Percentiles rank a stretch among this genome's conserved stretches.
These are phyloP conservation scores for Arachis hypogaea DNA, from an alignment of 306 rosid species.

Conservation along the genomic window DNA sequence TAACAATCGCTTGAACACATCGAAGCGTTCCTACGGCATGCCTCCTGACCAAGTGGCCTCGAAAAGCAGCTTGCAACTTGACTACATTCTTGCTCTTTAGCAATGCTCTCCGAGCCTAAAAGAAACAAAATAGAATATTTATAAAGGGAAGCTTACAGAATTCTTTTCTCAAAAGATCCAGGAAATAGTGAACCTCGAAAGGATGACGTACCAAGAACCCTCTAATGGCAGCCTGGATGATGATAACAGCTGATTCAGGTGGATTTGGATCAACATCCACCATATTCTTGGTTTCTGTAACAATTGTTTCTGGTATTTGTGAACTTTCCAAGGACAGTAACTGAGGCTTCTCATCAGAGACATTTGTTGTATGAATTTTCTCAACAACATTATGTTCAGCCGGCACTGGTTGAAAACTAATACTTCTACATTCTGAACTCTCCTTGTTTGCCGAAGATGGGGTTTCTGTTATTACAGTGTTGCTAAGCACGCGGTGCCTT, in stretches of 20 bases:
- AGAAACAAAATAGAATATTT: slow-evolving; percentile 30
- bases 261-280: slow-evolving; percentile 44
- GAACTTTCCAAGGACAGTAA: slow-evolving; percentile 45
- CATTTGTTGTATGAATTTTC: slow-evolving; percentile 54
- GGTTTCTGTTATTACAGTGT: slow-evolving; percentile 67
- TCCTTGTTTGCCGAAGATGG: slow-evolving; percentile 61
- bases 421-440: slow-evolving; percentile 54
- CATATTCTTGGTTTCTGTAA: slow-evolving; percentile 49
- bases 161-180: slow-evolving; percentile 20
- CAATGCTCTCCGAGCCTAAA: slow-evolving; percentile 66
- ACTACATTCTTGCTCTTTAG: slow-evolving; percentile 60
- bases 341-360: slow-evolving; percentile 60
- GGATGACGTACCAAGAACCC: slow-evolving; percentile 68
- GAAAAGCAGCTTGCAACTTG: slow-evolving; percentile 93
- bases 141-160: slow-evolving; percentile 4
- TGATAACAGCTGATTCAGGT: slow-evolving; percentile 64
- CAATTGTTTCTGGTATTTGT: slow-evolving; percentile 45
- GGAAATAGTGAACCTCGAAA: slow-evolving; percentile 23
- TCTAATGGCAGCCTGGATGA: slow-evolving; percentile 78
- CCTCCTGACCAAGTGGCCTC: slow-evolving; percentile 90
- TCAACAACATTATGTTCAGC: slow-evolving; percentile 58
- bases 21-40: slow-evolving; percentile 92
- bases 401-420: slow-evolving; percentile 46
- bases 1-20: slow-evolving; percentile 84
- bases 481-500: slow-evolving; percentile 89